Conservation (phyloP, 768 basidiomycete species). For the Ramaria sp. region DNA sequence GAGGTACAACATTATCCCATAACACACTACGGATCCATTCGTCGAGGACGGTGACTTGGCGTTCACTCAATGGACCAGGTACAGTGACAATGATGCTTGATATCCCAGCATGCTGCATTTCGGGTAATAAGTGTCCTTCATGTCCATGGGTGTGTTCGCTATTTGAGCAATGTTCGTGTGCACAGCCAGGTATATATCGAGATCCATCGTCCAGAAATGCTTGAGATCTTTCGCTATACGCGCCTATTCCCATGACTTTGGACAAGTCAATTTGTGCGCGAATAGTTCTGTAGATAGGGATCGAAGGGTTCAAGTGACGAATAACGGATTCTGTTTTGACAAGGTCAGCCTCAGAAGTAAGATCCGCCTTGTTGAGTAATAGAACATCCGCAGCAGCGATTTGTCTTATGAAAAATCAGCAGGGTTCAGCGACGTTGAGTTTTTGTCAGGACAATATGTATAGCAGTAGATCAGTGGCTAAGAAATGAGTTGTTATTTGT, state of each 20-base stretch:
- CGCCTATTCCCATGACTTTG: slow-evolving; percentile 68
- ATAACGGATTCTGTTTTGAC: slow-evolving; percentile 47
- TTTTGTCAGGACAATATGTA: not conserved
- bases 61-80: slow-evolving; percentile 45
- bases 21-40: slow-evolving; percentile 71
- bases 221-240: slow-evolving; percentile 33
- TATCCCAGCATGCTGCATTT: slow-evolving; percentile 49
- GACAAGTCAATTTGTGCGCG: slow-evolving; percentile 64
- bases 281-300: slow-evolving; percentile 61
- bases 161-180: slow-evolving; percentile 18
- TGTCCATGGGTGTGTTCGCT: slow-evolving; percentile 24
- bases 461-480: not conserved
- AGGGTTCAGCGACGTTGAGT: no score
- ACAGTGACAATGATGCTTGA: slow-evolving; percentile 58
- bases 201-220: not conserved
- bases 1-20: slow-evolving; percentile 61
- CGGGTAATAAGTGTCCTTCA: slow-evolving; percentile 19
- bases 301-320: slow-evolving; percentile 67
- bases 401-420: slow-evolving; percentile 56
- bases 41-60: slow-evolving; percentile 48
- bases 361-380: slow-evolving; percentile 84
- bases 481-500: not conserved
- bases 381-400: slow-evolving; percentile 89
- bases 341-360: slow-evolving; percentile 41
- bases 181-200: slow-evolving; percentile 24